These are phyloP conservation scores for Neonectria coccinea DNA, from an alignment of 2,329 filamentous ascomycete genomes.

Conservation along the genomic window DNA sequence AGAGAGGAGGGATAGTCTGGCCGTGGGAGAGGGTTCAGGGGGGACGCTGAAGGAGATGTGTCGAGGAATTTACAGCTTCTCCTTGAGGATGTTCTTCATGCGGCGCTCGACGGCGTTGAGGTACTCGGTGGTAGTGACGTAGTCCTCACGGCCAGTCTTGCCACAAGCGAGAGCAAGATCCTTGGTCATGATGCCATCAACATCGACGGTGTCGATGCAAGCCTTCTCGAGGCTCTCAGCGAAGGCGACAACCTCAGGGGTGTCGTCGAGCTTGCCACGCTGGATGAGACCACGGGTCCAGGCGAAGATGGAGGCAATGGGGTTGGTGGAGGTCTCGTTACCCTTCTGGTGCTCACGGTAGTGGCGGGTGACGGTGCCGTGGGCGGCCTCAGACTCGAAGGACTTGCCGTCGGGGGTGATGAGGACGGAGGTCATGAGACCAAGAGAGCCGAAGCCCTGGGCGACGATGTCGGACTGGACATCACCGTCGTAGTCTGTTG, in stretches of 20 bases:
- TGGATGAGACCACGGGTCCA: slow-evolving; percentile 96
- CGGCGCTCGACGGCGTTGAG: slow-evolving; percentile 91
- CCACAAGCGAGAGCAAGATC: slow-evolving; percentile 95
- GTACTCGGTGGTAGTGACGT: slow-evolving; percentile 94
- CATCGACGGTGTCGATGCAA: slow-evolving; percentile 92
- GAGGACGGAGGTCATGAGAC: slow-evolving; percentile 97
- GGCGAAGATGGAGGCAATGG: slow-evolving; percentile 98
- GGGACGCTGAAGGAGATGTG: slow-evolving; percentile 19
- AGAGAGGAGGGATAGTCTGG: slow-evolving; percentile 26
- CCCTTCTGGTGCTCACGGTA: slow-evolving; percentile 99
- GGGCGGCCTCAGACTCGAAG: slow-evolving; percentile 96
- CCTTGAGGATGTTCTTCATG: slow-evolving; percentile 82
- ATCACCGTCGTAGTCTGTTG: slow-evolving; percentile 96
- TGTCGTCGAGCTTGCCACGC: slow-evolving; percentile 91
- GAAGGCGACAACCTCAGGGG: slow-evolving; percentile 91
- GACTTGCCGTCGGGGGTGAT: slow-evolving; percentile 97
- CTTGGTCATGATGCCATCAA: slow-evolving; percentile 99
- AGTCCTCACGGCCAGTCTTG: slow-evolving; percentile 84
- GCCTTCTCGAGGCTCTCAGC: slow-evolving; percentile 93
- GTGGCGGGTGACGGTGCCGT: slow-evolving; percentile 98
- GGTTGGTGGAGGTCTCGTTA: slow-evolving; percentile 96
- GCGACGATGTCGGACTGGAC: slow-evolving; percentile 99
- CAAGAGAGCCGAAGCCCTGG: slow-evolving; percentile 97
- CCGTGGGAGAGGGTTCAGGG: slow-evolving; percentile 21
- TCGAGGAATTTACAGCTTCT: slow-evolving; percentile 71